Percentiles rank a stretch among this genome's conserved stretches.
Evolutionary conservation across 2,329 filamentous ascomycete genomes (phyloP).

Genomic region (Westerdykella ornata): DNA sequence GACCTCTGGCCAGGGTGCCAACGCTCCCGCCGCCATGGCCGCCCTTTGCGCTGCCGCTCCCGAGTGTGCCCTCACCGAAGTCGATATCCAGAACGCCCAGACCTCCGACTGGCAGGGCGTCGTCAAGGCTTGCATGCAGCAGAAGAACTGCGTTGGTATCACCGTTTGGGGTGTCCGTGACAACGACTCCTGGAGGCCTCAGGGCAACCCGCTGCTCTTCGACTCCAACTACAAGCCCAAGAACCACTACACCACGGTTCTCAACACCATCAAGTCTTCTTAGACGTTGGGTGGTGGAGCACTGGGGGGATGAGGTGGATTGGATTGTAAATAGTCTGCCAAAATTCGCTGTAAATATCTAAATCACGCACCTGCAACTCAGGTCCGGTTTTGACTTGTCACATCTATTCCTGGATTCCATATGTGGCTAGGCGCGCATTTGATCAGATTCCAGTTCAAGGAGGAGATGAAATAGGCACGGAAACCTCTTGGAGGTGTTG

Average conservation of each 20-base stretch:
- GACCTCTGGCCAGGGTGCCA: conserved; percentile 39
- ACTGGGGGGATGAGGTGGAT: background rate
- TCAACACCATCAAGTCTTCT: conserved; percentile 13
- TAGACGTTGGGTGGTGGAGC: background rate
- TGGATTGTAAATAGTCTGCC: too few species aligned
- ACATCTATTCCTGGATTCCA: too few species aligned
- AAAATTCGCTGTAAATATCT: too few species aligned
- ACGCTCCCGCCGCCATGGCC: conserved; percentile 43
- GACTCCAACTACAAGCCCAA: conserved; percentile 42
- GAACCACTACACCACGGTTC: conserved; percentile 33
- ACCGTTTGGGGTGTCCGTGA: conserved; percentile 55
- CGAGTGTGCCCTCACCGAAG: conserved; percentile 61
- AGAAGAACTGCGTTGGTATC: conserved; percentile 58
- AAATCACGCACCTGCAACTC: too few species aligned
- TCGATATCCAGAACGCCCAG: conserved; percentile 58
- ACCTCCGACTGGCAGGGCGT: conserved; percentile 53
- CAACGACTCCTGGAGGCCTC: conserved; percentile 42
- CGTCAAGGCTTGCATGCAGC: conserved; percentile 53
- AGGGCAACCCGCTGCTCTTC: conserved; percentile 41
- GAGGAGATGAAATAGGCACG: too few species aligned
- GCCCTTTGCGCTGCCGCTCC: conserved; percentile 49
- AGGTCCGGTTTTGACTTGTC: too few species aligned
- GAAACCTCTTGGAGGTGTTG: too few species aligned
- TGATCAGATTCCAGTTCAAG: too few species aligned
- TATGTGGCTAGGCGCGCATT: too few species aligned